Evolutionary conservation across 129 eudicot species (phyloP), one percentile per base, ranked within the genome.

Genomic region (Flaveria bidentis): DNA sequence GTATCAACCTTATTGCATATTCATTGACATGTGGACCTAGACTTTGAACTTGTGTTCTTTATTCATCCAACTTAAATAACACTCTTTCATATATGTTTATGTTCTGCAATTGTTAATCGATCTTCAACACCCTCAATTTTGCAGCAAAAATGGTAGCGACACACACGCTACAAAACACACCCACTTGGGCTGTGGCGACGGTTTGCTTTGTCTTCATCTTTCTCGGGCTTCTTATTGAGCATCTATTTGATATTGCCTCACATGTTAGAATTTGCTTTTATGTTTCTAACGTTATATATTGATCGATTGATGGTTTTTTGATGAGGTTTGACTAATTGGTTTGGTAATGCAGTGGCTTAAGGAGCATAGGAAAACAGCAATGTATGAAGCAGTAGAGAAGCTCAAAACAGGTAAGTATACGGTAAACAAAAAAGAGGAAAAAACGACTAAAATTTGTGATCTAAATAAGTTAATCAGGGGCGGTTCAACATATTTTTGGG

Each of bases 361-460:
- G 78, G 77, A 71, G 44, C 84, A 46, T 47, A 75, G 86, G 62
- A 85, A 82, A 47, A 79, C 80, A 47, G 82, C 86, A 5, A 50
- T 85, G 28, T 60, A 70, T 76, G 86, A 85, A 17, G 89, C 89
- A 50, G 73, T 82, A 14, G 79, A 83, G 76, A 79, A 79, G 86
- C 84, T 85, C 36, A 79, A 85, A 74, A 55, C 80, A 23, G 86
- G 89, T 76, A 36, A 36, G 41, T 36, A 36, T 5, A 36, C 41
- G 7, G 0, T 36, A 36, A 3, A 36, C 41, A 6, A 36, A 36
- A 36, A 36, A 36, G 41, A 5, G 41, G 41, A 1, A 36, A 36
- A 36, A 36, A 36, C 39, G 2, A 10, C 13, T 12, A 45, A 10
- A 2, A 45, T 45, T 45, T 45, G 49, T 2, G 49, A 45, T 12